Percentiles rank a stretch among this genome's conserved stretches.
phyloP scores from a whole-genome alignment of 495 filamentous ascomycete species.

The Penicillium alfredii region DNA sequence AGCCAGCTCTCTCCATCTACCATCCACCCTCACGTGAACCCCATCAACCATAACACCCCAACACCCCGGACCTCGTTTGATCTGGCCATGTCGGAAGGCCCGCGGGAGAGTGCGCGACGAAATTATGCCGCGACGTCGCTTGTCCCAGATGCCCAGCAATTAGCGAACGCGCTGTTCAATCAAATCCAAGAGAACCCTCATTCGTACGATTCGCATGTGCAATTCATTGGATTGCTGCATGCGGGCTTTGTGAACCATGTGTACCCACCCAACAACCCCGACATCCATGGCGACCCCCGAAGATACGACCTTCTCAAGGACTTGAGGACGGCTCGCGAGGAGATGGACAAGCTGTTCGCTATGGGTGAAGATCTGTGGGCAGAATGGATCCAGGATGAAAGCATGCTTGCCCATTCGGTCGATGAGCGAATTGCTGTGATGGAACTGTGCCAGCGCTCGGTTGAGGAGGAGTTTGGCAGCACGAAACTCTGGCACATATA shows the following conservation, averaged over 20 bases:
- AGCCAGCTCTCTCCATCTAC: constrained; percentile 45
- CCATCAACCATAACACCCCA: constrained; percentile 47
- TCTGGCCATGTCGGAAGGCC: constrained; percentile 51
- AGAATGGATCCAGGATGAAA: constrained; percentile 60
- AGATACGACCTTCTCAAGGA: constrained; percentile 56
- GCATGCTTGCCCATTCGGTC: constrained; percentile 52
- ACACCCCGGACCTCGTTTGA: constrained; percentile 50
- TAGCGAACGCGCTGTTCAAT: constrained; percentile 47
- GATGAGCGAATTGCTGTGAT: constrained; percentile 69
- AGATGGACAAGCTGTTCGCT: constrained; percentile 61
- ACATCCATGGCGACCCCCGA: constrained; percentile 40
- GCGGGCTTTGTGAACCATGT: constrained; percentile 55
- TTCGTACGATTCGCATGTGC: constrained; percentile 58
- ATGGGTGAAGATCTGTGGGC: constrained; percentile 61
- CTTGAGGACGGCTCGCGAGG: constrained; percentile 55
- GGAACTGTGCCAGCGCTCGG: constrained; percentile 74
- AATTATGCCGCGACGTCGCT: constrained; percentile 48
- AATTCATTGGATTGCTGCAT: constrained; percentile 60
- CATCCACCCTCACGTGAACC: constrained; percentile 42
- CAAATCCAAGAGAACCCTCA: constrained; percentile 56
- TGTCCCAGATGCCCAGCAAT: constrained; percentile 46
- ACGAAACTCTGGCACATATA: constrained; percentile 83
- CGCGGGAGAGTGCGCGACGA: constrained; percentile 42
- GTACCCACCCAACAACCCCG: constrained; percentile 41
- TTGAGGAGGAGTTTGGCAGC: constrained; percentile 76